phyloP scores from a whole-genome alignment of 2,329 filamentous ascomycete species.

The Aspergillus arachidicola region DNA sequence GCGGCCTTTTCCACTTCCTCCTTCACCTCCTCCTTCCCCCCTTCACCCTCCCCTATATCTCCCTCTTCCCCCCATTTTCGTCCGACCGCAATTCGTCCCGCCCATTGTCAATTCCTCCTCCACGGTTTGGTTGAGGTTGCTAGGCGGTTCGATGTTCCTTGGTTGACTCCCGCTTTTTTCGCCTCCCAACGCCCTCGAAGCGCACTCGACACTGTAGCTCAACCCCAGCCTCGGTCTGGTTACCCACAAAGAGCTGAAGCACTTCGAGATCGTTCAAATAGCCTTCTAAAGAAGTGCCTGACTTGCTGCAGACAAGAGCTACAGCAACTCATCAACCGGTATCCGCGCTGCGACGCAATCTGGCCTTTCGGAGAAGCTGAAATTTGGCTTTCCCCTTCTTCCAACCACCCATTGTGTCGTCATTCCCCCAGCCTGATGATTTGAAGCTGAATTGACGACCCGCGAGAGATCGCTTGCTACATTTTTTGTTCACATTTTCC shows the following conservation, averaged over 20 bases:
- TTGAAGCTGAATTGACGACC: conserved; percentile 13
- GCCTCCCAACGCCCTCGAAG: conserved; percentile 10
- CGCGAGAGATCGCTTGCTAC: conserved; percentile 20
- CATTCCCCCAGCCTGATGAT: conserved; percentile 13
- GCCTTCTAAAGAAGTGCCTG: not conserved
- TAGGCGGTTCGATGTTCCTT: conserved; percentile 21
- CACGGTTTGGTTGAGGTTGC: conserved; percentile 16
- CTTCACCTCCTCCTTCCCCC: conserved; percentile 5
- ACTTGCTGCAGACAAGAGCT: not conserved
- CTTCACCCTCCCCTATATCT: conserved; percentile 4
- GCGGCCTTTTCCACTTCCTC: conserved; percentile 3
- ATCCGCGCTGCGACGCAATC: conserved; percentile 20
- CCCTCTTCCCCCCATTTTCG: conserved; percentile 9
- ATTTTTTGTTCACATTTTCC: not conserved
- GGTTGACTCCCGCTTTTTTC: conserved; percentile 20
- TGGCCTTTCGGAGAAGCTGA: conserved; percentile 19
- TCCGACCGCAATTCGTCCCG: not conserved
- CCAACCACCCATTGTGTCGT: conserved; percentile 13
- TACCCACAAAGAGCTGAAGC: not conserved
- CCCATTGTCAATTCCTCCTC: conserved; percentile 9
- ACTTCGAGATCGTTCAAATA: not conserved
- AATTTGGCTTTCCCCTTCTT: conserved; percentile 15
- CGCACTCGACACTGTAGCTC: conserved; percentile 1
- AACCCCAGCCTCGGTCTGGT: not conserved
- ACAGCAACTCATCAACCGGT: conserved; percentile 7